Percentiles rank a stretch among this genome's conserved stretches.
Conservation (phyloP, 768 basidiomycete species). For the Cantharellus anzutake region DNA sequence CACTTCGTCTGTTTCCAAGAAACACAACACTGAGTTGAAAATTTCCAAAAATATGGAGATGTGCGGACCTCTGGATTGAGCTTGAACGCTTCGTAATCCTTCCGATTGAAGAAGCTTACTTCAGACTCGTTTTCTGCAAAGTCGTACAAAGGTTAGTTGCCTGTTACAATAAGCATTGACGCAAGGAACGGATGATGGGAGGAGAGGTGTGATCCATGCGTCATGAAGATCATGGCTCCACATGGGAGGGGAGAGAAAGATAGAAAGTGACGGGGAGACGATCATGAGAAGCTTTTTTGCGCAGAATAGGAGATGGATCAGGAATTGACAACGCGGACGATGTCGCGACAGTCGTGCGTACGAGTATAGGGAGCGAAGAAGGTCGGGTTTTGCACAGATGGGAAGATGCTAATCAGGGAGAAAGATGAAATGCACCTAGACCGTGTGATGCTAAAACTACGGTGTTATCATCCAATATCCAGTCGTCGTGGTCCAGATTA, state of each 20-base stretch:
- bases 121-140: constrained; percentile 84
- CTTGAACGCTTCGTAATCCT: constrained; percentile 66
- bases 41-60: too few relatives aligned
- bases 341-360: too few relatives aligned
- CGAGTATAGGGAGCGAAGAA: neutral
- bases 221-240: too few relatives aligned
- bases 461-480: constrained; percentile 58
- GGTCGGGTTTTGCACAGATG: neutral
- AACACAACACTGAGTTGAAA: too few relatives aligned
- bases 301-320: too few relatives aligned
- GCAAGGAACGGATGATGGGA: too few relatives aligned
- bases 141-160: neutral
- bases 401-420: neutral
- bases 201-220: too few relatives aligned
- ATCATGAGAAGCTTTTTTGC: too few relatives aligned
- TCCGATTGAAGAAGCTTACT: constrained; percentile 73
- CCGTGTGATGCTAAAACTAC: constrained; percentile 49
- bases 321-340: too few relatives aligned
- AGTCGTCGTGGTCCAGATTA: constrained; percentile 89
- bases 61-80: constrained; percentile 49
- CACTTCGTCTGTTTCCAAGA: too few relatives aligned
- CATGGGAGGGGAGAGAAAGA: too few relatives aligned
- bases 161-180: neutral
- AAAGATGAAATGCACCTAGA: constrained; percentile 40
- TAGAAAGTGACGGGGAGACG: too few relatives aligned